Base-by-base conservation (phyloP, 768 basidiomycete genomes). In the Cystofilobasidium macerans region DNA sequence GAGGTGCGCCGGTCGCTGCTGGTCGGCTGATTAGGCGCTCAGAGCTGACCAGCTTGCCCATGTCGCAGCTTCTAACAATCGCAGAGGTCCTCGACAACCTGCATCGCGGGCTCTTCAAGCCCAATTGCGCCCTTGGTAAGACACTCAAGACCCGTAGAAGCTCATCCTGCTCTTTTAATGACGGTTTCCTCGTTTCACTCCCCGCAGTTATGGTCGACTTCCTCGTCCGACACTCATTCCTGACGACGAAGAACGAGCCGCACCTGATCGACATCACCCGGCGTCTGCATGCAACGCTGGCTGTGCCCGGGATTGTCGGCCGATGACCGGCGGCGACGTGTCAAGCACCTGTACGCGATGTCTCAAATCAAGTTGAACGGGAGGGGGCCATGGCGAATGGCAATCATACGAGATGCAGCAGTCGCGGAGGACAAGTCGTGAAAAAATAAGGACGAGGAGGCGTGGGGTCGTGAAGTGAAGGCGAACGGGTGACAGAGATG, bases 41-140 rank as follows among this genome's bases (percentile, higher is more conserved):
- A 1, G 36, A 20, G 5, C 26, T 24, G 24, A 33, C 28, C 33
- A 26, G 6, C 24, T 51, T 16, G 14, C 42, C 28, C 16, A 26
- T 8, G 5, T 43, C 33, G 14, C 65, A 93, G 89, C 79, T 94
- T 28, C 78, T 90, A 48, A 75, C 82, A 2, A 77, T 90, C 47
- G 79, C 81, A 0, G 80, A 82, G 35, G 81, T 93, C 22, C 78
- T 87, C 8, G 66, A 78, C 43, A 83, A 81, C 60, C 83, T 98
- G 78, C 82, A 81, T 35, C 75, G 77, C 11, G 85, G 85, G 0
- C 75, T 85, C 30, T 98, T 99, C 81, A 99, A 99, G 76, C 82
- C 89, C 0, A 98, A 99, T 72, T 95, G 90, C 71, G 90, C 86
- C 5, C 71, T 89, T 4, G 88, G 89, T 89, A 42, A n/a, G n/a